A percentile compares a stretch with the other conserved stretches of the same genome.
These are phyloP conservation scores for Taiozyma sp. DNA, from an alignment of 1,139 yeast genomes.

Conservation along the genomic window DNA sequence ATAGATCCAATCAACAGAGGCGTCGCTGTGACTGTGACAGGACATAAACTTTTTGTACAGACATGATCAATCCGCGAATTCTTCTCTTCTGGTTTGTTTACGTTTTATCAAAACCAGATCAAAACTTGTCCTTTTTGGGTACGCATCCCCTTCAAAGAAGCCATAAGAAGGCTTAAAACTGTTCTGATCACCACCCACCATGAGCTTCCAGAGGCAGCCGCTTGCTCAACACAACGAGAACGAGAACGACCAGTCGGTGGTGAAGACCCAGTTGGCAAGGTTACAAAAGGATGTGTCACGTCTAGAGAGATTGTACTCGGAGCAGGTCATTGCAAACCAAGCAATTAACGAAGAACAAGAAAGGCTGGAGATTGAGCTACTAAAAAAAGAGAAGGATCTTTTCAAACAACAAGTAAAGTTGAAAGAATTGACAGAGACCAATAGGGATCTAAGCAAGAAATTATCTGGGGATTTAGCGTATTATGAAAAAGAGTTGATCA, in stretches of 20 bases:
- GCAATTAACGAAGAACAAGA: constrained; percentile 28
- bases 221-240: background rate
- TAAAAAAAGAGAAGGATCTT: constrained; percentile 22
- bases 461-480: constrained; percentile 12
- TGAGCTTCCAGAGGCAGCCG: background rate
- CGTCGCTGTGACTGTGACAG: too few species aligned
- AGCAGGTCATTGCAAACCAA: constrained; percentile 26
- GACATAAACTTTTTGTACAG: background rate
- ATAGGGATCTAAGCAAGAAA: constrained; percentile 12
- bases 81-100: constrained; percentile 3
- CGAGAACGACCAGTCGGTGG: background rate
- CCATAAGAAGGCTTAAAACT: background rate
- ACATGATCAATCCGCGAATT: background rate
- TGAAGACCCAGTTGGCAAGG: background rate
- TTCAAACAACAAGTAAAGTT: constrained; percentile 7
- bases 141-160: background rate
- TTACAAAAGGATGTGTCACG: constrained; percentile 7
- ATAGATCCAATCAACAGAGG: background rate
- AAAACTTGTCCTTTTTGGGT: background rate
- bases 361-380: constrained; percentile 27
- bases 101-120: background rate
- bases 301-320: constrained; percentile 25
- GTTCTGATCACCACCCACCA: background rate
- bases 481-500: constrained; percentile 19
- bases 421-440: constrained; percentile 9